Conservation (phyloP, 768 basidiomycete genomes). For the Xerocomus spinulosus region DNA sequence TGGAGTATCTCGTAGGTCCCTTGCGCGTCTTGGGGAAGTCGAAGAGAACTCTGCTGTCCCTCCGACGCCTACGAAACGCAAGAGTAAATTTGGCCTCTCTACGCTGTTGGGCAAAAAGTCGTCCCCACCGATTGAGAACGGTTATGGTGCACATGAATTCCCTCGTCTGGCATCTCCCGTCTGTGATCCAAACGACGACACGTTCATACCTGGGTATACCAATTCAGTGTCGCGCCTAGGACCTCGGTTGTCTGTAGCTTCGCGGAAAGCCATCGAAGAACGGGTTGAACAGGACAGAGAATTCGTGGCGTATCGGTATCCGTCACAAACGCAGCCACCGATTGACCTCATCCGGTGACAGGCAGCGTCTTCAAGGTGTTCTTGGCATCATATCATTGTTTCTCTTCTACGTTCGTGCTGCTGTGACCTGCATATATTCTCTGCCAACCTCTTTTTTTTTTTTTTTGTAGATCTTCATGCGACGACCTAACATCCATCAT, state of each 20-base stretch:
- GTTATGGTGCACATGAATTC: constrained; percentile 41
- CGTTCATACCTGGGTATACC: constrained; percentile 41
- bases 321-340: constrained; percentile 63
- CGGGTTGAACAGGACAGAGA: constrained; percentile 82
- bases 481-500: constrained; percentile 14
- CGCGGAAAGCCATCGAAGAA: constrained; percentile 69
- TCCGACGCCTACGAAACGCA: constrained; percentile 52
- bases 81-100: constrained; percentile 68
- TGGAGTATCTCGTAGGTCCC: constrained; percentile 59
- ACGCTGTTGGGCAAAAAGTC: constrained; percentile 60
- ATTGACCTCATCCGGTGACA: constrained; percentile 54
- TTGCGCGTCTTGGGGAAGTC: constrained; percentile 36
- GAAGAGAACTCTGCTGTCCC: constrained; percentile 26
- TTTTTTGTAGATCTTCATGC: constrained; percentile 19
- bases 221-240: constrained; percentile 46
- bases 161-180: constrained; percentile 43
- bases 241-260: constrained; percentile 58
- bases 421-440: constrained; percentile 6
- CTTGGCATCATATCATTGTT: constrained; percentile 3
- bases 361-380: background rate
- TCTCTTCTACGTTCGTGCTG: constrained; percentile 2
- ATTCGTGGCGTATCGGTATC: constrained; percentile 85
- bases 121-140: constrained; percentile 29
- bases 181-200: constrained; percentile 49
- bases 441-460: constrained; percentile 5